Percentiles rank a stretch among this genome's conserved stretches.
Conservation (phyloP, 164 flowering plant species). For the grape (Vitis vinifera) region DNA sequence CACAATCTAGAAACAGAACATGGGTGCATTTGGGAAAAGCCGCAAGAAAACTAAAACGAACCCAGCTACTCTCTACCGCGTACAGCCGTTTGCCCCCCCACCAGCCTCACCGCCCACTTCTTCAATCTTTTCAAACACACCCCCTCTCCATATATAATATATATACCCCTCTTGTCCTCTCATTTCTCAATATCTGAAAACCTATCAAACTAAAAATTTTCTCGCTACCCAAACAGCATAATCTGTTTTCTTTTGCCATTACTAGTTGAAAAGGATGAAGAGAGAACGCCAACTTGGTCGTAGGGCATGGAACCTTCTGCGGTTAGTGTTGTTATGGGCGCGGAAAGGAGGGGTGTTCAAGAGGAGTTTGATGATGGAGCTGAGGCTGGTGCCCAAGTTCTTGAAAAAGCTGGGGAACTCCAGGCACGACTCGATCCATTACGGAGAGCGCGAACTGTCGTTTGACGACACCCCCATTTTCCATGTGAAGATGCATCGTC, state of each 20-base stretch:
- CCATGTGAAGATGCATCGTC: conserved; percentile 56
- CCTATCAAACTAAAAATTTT: no score
- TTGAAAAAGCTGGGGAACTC: conserved; percentile 36
- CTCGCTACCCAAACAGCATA: no score
- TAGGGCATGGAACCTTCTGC: conserved; percentile 68
- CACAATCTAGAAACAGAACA: no score
- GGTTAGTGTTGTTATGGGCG: conserved; percentile 70
- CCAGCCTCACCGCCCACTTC: conserved; percentile 7
- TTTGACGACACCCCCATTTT: conserved; percentile 78
- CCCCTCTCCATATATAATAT: neutral
- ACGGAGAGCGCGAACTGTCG: conserved; percentile 73
- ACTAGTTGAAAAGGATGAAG: conserved; percentile 30
- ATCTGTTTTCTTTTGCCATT: no score
- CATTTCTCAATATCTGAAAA: no score
- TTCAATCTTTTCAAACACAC: conserved; percentile 13
- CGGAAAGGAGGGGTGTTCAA: conserved; percentile 70
- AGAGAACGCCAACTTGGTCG: conserved; percentile 23
- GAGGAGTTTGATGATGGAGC: conserved; percentile 44
- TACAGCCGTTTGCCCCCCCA: conserved; percentile 19
- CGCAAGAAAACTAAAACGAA: no score
- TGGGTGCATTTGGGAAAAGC: no score
- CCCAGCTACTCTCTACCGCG: conserved; percentile 12
- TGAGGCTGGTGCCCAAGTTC: conserved; percentile 43
- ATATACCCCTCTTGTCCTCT: no score
- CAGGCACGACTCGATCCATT: conserved; percentile 23